Conservation (phyloP, 257 asterid genomes). For the Rehmannia glutinosa region DNA sequence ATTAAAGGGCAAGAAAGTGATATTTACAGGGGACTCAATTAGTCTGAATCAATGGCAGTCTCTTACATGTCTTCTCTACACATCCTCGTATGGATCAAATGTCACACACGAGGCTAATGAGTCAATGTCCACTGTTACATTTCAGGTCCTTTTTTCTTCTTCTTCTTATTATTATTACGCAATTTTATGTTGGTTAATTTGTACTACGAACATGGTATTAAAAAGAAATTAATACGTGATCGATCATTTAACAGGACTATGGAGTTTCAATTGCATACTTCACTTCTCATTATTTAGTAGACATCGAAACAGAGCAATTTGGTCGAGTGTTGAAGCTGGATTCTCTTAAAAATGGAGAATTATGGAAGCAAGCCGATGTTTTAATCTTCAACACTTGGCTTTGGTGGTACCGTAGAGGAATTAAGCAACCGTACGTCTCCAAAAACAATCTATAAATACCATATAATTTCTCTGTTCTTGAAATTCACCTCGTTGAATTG, state of each 20-base stretch:
- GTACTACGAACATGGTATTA: too few relatives aligned
- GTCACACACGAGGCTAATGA: neutral
- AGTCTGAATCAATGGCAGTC: slow-evolving; percentile 40
- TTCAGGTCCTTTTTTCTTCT: slow-evolving; percentile 20
- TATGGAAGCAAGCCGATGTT: slow-evolving; percentile 38
- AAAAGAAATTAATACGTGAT: too few relatives aligned
- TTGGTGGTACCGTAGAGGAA: slow-evolving; percentile 39
- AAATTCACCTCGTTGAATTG: too few relatives aligned
- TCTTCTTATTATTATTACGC: neutral
- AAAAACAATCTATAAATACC: neutral
- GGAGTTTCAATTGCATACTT: slow-evolving; percentile 23
- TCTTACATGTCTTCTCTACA: slow-evolving; percentile 30
- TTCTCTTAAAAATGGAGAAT: slow-evolving; percentile 30
- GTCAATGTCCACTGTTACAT: slow-evolving; percentile 21
- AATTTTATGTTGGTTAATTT: neutral
- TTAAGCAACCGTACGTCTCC: slow-evolving; percentile 33
- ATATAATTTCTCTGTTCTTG: too few relatives aligned
- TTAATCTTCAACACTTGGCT: slow-evolving; percentile 48
- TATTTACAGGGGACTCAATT: slow-evolving; percentile 50
- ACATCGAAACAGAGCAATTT: slow-evolving; percentile 24
- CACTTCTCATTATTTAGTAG: slow-evolving; percentile 36
- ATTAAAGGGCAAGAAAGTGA: slow-evolving; percentile 33
- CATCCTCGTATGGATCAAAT: slow-evolving; percentile 20
- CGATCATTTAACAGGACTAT: slow-evolving; percentile 25
- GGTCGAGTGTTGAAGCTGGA: slow-evolving; percentile 39